A percentile compares a stretch with the other conserved stretches of the same genome.
Evolutionary conservation across 192 early-diverging fungal genomes (phyloP).

Genomic region (Backusella westeae): DNA sequence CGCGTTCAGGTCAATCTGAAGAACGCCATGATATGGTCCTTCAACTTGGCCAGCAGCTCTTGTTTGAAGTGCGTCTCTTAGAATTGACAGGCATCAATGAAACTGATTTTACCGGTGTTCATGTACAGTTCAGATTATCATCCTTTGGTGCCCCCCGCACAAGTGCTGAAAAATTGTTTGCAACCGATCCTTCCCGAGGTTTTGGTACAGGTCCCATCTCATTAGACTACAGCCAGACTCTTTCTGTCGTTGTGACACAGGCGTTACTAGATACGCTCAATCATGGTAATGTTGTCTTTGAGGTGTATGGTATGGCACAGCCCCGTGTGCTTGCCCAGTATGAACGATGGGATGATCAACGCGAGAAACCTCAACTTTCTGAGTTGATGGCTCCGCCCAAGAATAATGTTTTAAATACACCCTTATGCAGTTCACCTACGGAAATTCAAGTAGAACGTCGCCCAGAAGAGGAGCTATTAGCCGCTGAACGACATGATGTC

Average conservation of each 20-base stretch:
- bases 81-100: slow-evolving; percentile 59
- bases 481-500: slow-evolving; percentile 67
- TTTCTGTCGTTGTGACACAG: slow-evolving; percentile 40
- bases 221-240: slow-evolving; percentile 54
- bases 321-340: slow-evolving; percentile 36
- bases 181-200: slow-evolving; percentile 55
- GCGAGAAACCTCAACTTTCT: slow-evolving; percentile 37
- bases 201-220: slow-evolving; percentile 48
- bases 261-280: slow-evolving; percentile 15
- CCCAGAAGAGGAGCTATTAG: slow-evolving; percentile 56
- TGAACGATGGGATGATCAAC: slow-evolving; percentile 52
- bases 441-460: neutral
- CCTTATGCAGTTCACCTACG: slow-evolving; percentile 18
- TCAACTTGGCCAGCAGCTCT: slow-evolving; percentile 43
- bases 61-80: slow-evolving; percentile 66
- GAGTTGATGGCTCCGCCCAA: slow-evolving; percentile 24
- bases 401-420: slow-evolving; percentile 29
- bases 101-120: slow-evolving; percentile 60
- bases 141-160: slow-evolving; percentile 53
- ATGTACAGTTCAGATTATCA: slow-evolving; percentile 67
- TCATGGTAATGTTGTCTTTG: slow-evolving; percentile 41
- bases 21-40: slow-evolving; percentile 3
- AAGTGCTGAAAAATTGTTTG: slow-evolving; percentile 47
- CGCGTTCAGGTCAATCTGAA: slow-evolving; percentile 1
- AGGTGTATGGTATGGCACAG: slow-evolving; percentile 51